phyloP scores from a whole-genome alignment of 2,329 filamentous ascomycete genomes.

The Fonsecaea erecta region DNA sequence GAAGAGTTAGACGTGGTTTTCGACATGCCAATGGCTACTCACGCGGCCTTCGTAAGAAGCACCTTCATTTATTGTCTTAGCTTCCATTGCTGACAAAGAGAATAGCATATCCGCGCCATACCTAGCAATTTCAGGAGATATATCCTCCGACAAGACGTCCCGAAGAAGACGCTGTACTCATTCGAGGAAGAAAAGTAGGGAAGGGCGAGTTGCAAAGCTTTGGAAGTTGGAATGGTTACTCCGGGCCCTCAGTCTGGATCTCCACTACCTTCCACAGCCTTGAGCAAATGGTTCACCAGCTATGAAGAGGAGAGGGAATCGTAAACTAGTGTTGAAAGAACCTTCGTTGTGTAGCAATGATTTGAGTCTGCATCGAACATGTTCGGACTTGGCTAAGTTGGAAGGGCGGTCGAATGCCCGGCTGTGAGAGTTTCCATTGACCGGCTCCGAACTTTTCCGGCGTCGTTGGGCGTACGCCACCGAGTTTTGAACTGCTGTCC shows the following conservation, averaged over 20 bases:
- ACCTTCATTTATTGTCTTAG: background rate
- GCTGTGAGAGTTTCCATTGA: background rate
- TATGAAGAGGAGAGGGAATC: background rate
- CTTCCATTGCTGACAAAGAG: background rate
- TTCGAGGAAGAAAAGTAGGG: background rate
- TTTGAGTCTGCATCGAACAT: background rate
- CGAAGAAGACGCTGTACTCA: background rate
- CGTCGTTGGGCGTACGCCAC: background rate
- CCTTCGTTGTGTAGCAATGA: background rate
- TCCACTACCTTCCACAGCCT: background rate
- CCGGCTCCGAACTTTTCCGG: background rate
- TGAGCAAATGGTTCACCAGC: background rate
- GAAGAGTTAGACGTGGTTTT: background rate
- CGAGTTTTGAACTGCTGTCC: background rate
- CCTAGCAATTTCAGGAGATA: conserved; percentile 2
- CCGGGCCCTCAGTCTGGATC: background rate
- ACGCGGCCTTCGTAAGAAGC: background rate
- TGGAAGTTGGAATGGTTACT: background rate
- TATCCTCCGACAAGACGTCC: background rate
- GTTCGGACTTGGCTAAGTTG: background rate
- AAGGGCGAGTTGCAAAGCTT: background rate
- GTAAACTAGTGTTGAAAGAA: background rate
- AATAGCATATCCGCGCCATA: background rate
- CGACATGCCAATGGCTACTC: background rate
- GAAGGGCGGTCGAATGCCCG: background rate